Percentiles rank a stretch among this genome's conserved stretches.
Evolutionary conservation across 176 grass and related monocot species (phyloP).

Genomic region (Eleusine indica): DNA sequence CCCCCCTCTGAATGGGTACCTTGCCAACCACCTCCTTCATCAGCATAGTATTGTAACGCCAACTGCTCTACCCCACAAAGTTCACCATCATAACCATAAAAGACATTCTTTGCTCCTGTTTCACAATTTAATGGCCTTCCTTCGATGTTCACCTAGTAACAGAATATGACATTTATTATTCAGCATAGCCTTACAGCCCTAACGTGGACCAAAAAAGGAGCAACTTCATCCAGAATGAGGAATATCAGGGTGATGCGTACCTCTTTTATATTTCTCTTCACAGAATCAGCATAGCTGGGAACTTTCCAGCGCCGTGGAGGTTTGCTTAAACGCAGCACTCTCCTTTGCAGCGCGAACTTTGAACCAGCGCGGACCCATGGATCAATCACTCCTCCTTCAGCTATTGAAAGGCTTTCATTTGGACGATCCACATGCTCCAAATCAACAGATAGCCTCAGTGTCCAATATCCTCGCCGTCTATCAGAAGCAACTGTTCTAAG

Average conservation of each 20-base stretch:
- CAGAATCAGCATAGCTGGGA: slow-evolving; percentile 73
- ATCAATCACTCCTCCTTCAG: slow-evolving; percentile 76
- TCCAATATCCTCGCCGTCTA: slow-evolving; percentile 81
- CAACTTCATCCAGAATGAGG: not conserved
- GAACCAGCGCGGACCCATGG: slow-evolving; percentile 82
- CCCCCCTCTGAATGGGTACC: slow-evolving; percentile 91
- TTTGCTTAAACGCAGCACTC: slow-evolving; percentile 78
- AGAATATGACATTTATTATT: not conserved
- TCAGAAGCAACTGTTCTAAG: slow-evolving; percentile 59
- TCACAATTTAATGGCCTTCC: slow-evolving; percentile 78
- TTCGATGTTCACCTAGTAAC: slow-evolving; percentile 62
- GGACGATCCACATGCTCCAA: slow-evolving; percentile 71
- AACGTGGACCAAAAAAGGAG: not conserved
- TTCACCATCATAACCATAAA: slow-evolving; percentile 85
- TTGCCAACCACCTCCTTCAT: slow-evolving; percentile 81
- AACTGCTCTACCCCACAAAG: slow-evolving; percentile 85
- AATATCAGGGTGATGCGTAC: slow-evolving; percentile 35
- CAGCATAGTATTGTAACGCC: slow-evolving; percentile 88
- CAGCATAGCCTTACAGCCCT: not conserved
- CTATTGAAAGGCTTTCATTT: slow-evolving; percentile 81
- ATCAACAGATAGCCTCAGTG: slow-evolving; percentile 84
- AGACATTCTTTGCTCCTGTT: slow-evolving; percentile 78
- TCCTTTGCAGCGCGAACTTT: slow-evolving; percentile 74
- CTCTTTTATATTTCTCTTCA: slow-evolving; percentile 77
- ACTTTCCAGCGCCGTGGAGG: slow-evolving; percentile 91